A percentile compares a stretch with the other conserved stretches of the same genome.
These are phyloP conservation scores for Rhizopogon rudus DNA, from an alignment of 768 basidiomycete genomes.

Conservation along the genomic window DNA sequence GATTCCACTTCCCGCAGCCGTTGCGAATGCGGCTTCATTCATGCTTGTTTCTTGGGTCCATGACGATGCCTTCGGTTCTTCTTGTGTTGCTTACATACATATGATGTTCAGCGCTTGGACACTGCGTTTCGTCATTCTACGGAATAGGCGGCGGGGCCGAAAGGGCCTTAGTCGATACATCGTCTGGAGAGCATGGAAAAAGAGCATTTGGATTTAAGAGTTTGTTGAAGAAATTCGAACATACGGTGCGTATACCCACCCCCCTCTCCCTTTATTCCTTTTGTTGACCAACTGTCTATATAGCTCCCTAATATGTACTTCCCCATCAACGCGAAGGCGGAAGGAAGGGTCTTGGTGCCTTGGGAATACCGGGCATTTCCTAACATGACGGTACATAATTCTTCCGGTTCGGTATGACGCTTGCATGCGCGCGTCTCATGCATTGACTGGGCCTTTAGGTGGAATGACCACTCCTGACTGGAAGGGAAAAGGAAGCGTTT, in stretches of 20 bases:
- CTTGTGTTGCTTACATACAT: too few species aligned
- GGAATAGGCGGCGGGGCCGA: slow-evolving; percentile 23
- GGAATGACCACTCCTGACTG: slow-evolving; percentile 73
- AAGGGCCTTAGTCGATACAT: too few species aligned
- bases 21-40: too few species aligned
- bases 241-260: slow-evolving; percentile 39
- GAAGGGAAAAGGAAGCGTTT: slow-evolving; percentile 76
- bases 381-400: slow-evolving; percentile 52
- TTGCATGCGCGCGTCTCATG: neutral
- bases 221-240: slow-evolving; percentile 72
- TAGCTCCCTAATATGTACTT: slow-evolving; percentile 93
- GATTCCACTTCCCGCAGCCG: too few species aligned
- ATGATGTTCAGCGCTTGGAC: too few species aligned
- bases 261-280: too few species aligned
- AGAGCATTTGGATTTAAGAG: slow-evolving; percentile 71
- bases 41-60: too few species aligned
- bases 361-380: slow-evolving; percentile 78
- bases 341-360: slow-evolving; percentile 88
- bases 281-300: neutral
- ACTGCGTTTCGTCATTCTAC: too few species aligned
- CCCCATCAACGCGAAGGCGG: slow-evolving; percentile 88
- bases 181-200: slow-evolving; percentile 54
- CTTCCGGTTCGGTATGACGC: slow-evolving; percentile 19
- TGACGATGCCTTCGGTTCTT: too few species aligned
- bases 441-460: slow-evolving; percentile 22